phyloP scores from a whole-genome alignment of 129 eudicot species.

The Daucus carota region DNA sequence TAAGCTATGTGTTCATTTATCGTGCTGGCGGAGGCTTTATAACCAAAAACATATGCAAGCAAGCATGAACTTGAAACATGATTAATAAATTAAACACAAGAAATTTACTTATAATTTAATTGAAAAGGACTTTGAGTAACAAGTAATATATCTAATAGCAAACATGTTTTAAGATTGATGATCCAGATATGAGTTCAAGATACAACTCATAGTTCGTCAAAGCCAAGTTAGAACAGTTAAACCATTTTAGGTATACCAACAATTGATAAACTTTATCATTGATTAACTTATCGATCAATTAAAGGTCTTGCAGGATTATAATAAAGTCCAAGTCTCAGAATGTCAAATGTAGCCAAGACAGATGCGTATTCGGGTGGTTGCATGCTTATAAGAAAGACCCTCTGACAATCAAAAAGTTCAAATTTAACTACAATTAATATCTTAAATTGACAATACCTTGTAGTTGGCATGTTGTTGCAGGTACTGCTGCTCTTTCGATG shows the following conservation, averaged over 20 bases:
- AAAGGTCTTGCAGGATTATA: neutral
- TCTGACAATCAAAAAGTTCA: neutral
- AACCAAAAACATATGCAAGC: too few species aligned
- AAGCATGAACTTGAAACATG: too few species aligned
- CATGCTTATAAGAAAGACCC: neutral
- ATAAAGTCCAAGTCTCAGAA: neutral
- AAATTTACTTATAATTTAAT: too few species aligned
- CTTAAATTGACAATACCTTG: conserved; percentile 40
- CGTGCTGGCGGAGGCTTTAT: too few species aligned
- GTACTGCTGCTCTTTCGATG: conserved; percentile 88
- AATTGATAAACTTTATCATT: too few species aligned
- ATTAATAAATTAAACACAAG: too few species aligned
- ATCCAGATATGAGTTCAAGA: neutral
- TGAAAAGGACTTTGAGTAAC: too few species aligned
- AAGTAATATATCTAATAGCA: too few species aligned
- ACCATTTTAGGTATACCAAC: too few species aligned
- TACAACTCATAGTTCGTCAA: neutral
- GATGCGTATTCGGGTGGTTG: neutral
- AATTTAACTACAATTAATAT: neutral
- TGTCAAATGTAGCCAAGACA: neutral
- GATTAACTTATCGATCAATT: neutral
- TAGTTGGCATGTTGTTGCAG: conserved; percentile 81
- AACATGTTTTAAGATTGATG: too few species aligned
- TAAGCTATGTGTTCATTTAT: too few species aligned
- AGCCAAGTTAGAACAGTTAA: too few species aligned